Conservation (phyloP, 495 filamentous ascomycete genomes). For the Gamarada debralockiae region DNA sequence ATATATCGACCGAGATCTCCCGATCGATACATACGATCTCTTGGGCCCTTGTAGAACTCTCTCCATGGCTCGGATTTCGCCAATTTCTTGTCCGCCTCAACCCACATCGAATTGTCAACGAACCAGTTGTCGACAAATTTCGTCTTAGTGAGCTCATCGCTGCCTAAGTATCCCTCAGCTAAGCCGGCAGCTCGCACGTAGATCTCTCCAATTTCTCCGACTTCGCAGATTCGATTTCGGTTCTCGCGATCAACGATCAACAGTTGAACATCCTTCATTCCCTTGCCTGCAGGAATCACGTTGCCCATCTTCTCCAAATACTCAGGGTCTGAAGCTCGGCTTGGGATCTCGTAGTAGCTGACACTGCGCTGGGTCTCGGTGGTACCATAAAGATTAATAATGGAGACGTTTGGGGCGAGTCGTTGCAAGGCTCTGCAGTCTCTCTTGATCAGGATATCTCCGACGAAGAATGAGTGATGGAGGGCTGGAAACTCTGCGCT, state of each 20-base stretch:
- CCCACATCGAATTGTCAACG: conserved; percentile 70
- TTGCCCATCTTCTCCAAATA: conserved; percentile 72
- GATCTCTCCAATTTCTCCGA: conserved; percentile 85
- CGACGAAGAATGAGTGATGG: conserved; percentile 87
- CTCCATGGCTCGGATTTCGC: conserved; percentile 64
- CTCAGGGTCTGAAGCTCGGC: conserved; percentile 58
- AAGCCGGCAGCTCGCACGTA: conserved; percentile 85
- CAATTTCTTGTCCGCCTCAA: conserved; percentile 54
- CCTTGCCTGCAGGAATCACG: conserved; percentile 79
- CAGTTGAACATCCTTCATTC: conserved; percentile 92
- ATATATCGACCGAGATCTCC: conserved; percentile 79
- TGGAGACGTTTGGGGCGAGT: conserved; percentile 74
- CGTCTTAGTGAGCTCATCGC: conserved; percentile 61
- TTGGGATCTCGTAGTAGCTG: conserved; percentile 81
- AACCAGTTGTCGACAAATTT: conserved; percentile 95
- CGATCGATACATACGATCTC: conserved; percentile 82
- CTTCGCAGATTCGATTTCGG: conserved; percentile 61
- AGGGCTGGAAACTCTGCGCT: conserved; percentile 72
- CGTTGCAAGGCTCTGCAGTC: conserved; percentile 78
- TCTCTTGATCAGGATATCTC: conserved; percentile 82
- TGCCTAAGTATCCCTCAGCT: conserved; percentile 81
- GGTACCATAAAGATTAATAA: conserved; percentile 90
- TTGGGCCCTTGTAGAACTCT: conserved; percentile 72
- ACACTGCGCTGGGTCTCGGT: conserved; percentile 89
- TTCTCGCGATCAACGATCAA: conserved; percentile 84